These are phyloP conservation scores for Santalum album DNA, from an alignment of 164 flowering plant species.

Conservation along the genomic window DNA sequence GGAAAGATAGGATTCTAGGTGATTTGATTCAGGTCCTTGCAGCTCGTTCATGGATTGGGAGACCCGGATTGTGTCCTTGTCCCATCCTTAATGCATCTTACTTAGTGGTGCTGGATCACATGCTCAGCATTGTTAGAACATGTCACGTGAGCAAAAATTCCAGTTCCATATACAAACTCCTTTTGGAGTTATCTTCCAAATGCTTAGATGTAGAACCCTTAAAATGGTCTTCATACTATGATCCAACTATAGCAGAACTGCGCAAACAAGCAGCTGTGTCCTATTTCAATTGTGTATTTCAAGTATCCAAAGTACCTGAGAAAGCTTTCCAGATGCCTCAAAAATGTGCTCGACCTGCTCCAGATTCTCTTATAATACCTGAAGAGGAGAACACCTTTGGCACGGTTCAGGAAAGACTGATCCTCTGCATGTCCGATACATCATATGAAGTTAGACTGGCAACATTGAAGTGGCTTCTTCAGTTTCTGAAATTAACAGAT, in stretches of 20 bases:
- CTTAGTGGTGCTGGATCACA: slow-evolving; percentile 56
- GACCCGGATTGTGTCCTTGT: slow-evolving; percentile 49
- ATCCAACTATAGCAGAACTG: slow-evolving; percentile 69
- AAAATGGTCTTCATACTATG: slow-evolving; percentile 34
- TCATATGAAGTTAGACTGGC: slow-evolving; percentile 84
- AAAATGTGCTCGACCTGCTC: slow-evolving; percentile 14
- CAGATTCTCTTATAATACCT: slow-evolving; percentile 10
- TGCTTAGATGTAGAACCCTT: slow-evolving; percentile 48
- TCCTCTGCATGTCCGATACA: slow-evolving; percentile 46
- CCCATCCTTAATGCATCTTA: slow-evolving; percentile 55
- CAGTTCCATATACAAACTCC: slow-evolving; percentile 35
- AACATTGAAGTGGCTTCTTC: slow-evolving; percentile 72
- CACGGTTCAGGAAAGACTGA: slow-evolving; percentile 39
- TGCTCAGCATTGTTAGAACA: slow-evolving; percentile 60
- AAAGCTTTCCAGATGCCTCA: slow-evolving; percentile 22
- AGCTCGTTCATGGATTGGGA: slow-evolving; percentile 72
- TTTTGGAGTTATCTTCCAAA: slow-evolving; percentile 47
- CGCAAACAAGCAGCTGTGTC: slow-evolving; percentile 64
- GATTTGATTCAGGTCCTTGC: slow-evolving; percentile 45
- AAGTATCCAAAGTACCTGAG: slow-evolving; percentile 28
- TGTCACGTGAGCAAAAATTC: slow-evolving; percentile 29
- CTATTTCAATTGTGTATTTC: slow-evolving; percentile 64
- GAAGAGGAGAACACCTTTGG: slow-evolving; percentile 20
- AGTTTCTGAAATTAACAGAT: slow-evolving; percentile 35
- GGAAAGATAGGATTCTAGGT: slow-evolving; percentile 53